Conservation (phyloP, 306 rosid species). For the Rosa multiflora region DNA sequence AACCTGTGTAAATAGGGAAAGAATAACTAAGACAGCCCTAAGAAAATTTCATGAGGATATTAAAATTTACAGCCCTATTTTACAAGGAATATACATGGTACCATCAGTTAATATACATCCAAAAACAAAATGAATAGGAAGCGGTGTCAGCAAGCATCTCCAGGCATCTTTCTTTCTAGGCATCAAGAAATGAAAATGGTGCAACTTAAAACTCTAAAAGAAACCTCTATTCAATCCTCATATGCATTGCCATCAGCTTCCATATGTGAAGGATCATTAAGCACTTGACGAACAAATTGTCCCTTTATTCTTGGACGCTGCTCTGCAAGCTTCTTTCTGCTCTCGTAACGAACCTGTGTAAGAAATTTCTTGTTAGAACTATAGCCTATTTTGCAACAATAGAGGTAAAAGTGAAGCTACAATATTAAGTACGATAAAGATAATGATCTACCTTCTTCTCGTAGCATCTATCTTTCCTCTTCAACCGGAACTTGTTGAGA, state of each 20-base stretch:
- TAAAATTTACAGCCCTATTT: slow-evolving; percentile 29
- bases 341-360: slow-evolving; percentile 90
- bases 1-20: slow-evolving; percentile 35
- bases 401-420: slow-evolving; percentile 1
- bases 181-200: slow-evolving; percentile 31
- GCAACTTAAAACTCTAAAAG: background rate
- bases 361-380: slow-evolving; percentile 18
- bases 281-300: slow-evolving; percentile 79
- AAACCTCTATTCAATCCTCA: slow-evolving; percentile 32
- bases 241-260: slow-evolving; percentile 39
- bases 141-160: slow-evolving; percentile 35
- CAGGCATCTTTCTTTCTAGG: slow-evolving; percentile 25
- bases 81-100: slow-evolving; percentile 18
- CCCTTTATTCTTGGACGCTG: slow-evolving; percentile 98
- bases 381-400: slow-evolving; percentile 15
- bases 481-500: slow-evolving; percentile 81
- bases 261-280: slow-evolving; percentile 35
- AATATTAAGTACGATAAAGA: background rate
- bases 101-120: background rate
- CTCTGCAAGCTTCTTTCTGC: slow-evolving; percentile 98
- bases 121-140: slow-evolving; percentile 12
- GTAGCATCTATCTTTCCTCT: slow-evolving; percentile 92
- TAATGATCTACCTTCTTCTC: slow-evolving; percentile 75
- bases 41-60: background rate
- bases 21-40: slow-evolving; percentile 11